Base-by-base conservation (phyloP, 2,329 filamentous ascomycete genomes). In the Ophiognomonia clavigignenti-juglandacearum region DNA sequence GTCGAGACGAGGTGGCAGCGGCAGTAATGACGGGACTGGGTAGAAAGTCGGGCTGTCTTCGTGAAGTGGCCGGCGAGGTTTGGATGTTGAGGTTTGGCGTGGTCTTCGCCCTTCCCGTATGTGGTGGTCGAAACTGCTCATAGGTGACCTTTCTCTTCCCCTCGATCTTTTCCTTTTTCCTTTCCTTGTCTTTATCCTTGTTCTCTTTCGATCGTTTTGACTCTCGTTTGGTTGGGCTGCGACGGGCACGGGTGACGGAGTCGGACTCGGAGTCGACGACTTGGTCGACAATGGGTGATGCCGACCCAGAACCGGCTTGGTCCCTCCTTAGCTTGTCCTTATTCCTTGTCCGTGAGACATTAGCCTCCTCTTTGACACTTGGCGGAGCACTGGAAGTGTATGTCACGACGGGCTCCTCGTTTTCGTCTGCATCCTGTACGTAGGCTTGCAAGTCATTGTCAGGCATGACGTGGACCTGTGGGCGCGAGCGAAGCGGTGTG, bases 351-450 rank as follows among this genome's bases (percentile, higher is more conserved):
- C 70, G 74, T 53, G 74, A 62, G 18, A 71, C 77, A 59, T 79
- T 80, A 57, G 77, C 70, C 26, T 67, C 68, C 56, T 77, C 69
- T 53, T 73, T 77, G 42, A 56, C 70, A 53, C 69, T 71, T 24
- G 68, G 62, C 22, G 48, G 45, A n/a, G 65, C 69, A 43, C 68
- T 62, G 24, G 73, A 75, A 27, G 64, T 75, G 61, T 77, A 79
- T 49, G 64, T 62, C 51, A 59, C 61, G 16, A 67, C 58, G 29
- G 66, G 61, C 45, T 70, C 71, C 34, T 68, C 73, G 11, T 66
- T 63, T 42, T 78, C 74, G 56, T 78, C 73, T 39, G 65, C 72
- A 47, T 78, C 77, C 59, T 79, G 70, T 48, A 76, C 66, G 58
- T 70, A 71, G 48, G 70, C 69, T 45, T 71, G 63, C 56, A 47